Percentiles rank a stretch among this genome's conserved stretches.
phyloP scores from a whole-genome alignment of 2,329 filamentous ascomycete species.

The Fusarium staphyleae region DNA sequence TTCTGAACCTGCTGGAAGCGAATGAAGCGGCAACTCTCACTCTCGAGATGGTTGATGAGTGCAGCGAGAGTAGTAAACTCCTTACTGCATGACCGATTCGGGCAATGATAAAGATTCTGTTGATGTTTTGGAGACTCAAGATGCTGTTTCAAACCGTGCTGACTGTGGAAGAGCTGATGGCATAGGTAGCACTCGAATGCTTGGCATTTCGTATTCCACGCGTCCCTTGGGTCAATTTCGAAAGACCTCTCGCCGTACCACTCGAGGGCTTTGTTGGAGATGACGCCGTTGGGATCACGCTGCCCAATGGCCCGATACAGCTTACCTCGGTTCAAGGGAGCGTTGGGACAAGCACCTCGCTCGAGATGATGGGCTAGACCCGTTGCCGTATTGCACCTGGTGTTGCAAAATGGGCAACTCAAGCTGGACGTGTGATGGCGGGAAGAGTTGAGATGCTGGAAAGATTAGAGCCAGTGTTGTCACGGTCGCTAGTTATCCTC shows the following conservation, averaged over 20 bases:
- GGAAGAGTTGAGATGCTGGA: constrained; percentile 62
- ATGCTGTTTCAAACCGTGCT: constrained; percentile 56
- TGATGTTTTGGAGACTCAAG: constrained; percentile 57
- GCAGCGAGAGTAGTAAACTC: constrained; percentile 52
- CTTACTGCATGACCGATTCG: constrained; percentile 42
- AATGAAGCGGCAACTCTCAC: constrained; percentile 50
- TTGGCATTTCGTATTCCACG: constrained; percentile 52
- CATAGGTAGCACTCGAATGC: constrained; percentile 53
- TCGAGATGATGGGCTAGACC: constrained; percentile 66
- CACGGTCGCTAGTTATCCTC: rapidly evolving
- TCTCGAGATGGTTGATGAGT: constrained; percentile 55
- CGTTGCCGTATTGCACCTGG: constrained; percentile 55
- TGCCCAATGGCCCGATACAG: constrained; percentile 56
- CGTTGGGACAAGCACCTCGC: constrained; percentile 56
- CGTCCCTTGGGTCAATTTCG: constrained; percentile 45
- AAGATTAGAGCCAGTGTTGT: rapidly evolving
- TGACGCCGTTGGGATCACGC: constrained; percentile 55
- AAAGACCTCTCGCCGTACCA: constrained; percentile 49
- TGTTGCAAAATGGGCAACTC: constrained; percentile 63
- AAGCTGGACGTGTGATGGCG: constrained; percentile 46
- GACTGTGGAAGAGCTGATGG: constrained; percentile 48
- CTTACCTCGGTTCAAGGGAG: constrained; percentile 55
- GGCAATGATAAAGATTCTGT: constrained; percentile 51
- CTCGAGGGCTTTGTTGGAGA: constrained; percentile 60
- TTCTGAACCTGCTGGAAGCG: constrained; percentile 49